Conservation (phyloP, 192 early-diverging fungal genomes). For the Coemansia sp. region DNA sequence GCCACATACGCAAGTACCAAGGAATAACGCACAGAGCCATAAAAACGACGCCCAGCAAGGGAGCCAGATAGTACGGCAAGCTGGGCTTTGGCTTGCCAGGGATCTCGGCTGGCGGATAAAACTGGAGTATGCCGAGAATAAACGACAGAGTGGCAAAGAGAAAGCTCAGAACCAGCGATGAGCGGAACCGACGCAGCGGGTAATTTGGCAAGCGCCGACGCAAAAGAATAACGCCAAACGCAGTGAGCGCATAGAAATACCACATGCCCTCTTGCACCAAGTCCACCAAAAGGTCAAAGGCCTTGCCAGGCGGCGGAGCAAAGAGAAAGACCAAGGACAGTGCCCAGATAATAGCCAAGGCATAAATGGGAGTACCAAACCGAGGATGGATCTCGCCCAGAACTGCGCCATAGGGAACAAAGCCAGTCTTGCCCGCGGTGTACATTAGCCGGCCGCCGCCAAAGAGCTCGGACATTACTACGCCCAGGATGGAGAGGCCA, state of each 20-base stretch:
- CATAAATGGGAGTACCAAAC: constrained; percentile 56
- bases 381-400: constrained; percentile 51
- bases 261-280: constrained; percentile 61
- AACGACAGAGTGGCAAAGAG: constrained; percentile 46
- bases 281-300: constrained; percentile 64
- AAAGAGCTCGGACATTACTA: constrained; percentile 58
- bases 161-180: constrained; percentile 38
- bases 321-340: constrained; percentile 55
- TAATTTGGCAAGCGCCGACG: constrained; percentile 46
- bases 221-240: constrained; percentile 58
- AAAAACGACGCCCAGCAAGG: constrained; percentile 42
- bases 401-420: constrained; percentile 53
- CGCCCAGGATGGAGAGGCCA: constrained; percentile 58
- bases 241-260: constrained; percentile 62
- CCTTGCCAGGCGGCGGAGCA: constrained; percentile 56
- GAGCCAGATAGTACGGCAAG: constrained; percentile 46
- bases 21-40: constrained; percentile 39
- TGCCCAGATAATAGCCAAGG: constrained; percentile 49
- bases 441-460: constrained; percentile 58
- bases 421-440: constrained; percentile 55
- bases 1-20: constrained; percentile 52
- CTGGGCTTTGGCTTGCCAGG: constrained; percentile 31
- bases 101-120: constrained; percentile 46
- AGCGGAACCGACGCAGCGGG: constrained; percentile 38
- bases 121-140: constrained; percentile 41